phyloP scores from a whole-genome alignment of 345 rosid species.

The Salix suchowensis region DNA sequence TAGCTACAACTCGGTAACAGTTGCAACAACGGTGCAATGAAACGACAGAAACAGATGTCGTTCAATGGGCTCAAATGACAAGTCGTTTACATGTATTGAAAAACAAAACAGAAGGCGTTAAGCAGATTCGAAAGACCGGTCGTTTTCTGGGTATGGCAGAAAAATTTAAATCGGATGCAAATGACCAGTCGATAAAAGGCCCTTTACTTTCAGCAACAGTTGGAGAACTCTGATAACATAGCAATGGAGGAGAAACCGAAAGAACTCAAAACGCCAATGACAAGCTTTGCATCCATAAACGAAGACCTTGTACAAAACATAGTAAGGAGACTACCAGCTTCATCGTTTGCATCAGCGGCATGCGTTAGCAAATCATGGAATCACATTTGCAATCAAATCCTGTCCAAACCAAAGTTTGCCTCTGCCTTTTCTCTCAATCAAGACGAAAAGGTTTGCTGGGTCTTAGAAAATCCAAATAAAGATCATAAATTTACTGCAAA shows the following conservation, averaged over 20 bases:
- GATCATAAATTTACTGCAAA: background rate
- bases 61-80: background rate
- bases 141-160: background rate
- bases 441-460: slow-evolving; percentile 18
- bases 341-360: slow-evolving; percentile 22
- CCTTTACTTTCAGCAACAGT: background rate
- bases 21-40: background rate
- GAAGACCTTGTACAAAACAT: background rate
- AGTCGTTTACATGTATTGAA: background rate
- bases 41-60: background rate
- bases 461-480: background rate
- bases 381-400: slow-evolving; percentile 31
- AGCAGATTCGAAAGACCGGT: background rate
- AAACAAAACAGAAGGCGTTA: background rate
- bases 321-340: background rate
- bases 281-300: background rate
- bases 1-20: too few species aligned
- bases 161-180: too few species aligned
- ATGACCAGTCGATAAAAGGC: background rate
- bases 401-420: slow-evolving; percentile 46
- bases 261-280: background rate
- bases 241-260: background rate
- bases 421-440: slow-evolving; percentile 44
- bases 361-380: slow-evolving; percentile 50
- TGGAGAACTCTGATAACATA: background rate